Evolutionary conservation across 176 grass and related monocot genomes (phyloP), one percentile per base, ranked within the genome.

Genomic region (Dendrocalamus sinicus): DNA sequence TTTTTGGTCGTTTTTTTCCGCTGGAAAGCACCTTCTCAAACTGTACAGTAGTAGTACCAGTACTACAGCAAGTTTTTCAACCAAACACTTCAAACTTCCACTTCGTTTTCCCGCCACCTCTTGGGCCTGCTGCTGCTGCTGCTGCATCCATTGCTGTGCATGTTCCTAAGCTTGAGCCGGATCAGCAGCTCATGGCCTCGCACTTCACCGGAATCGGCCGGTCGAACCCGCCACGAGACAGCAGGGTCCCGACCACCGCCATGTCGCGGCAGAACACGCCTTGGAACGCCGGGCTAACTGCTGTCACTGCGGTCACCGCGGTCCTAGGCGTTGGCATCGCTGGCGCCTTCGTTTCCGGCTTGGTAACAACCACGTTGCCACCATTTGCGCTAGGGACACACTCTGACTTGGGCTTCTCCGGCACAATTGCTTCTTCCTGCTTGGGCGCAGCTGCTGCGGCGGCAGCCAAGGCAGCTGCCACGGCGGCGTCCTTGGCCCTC

Each of bases 211-310:
- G 90, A 44, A 98, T 98, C 11, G 89, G 37, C 58, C 75, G 37
- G 58, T 83, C 79, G 80, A 91, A 91, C 28, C 26, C 85, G 17
- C 75, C 78, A 4, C 89, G 83, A 15, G 93, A 86, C 47, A 98
- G 80, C 37, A 98, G 80, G 54, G 86, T 84, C 10, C 93, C 93
- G 0, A 95, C 89, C 82, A 88, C 91, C 2, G 93, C 88, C 90
- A 95, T 85, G 93, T 99, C 96, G 58, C 96, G 91, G 85, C 96
- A 99, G 82, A 99, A 99, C 67, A 94, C 90, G 46, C 91, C 84
- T 35, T 96, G 91, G 62, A 94, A 96, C 63, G 83, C 60, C 0
- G 89, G 87, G 60, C 82, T 85, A 9, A 76, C 30, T 24, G 81
- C 9, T 0, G 91, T n/a, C 7, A 78, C 75, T 1, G 73, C 72